Evolutionary conservation across 345 rosid genomes (phyloP).

Genomic region (Arabis alpina): DNA sequence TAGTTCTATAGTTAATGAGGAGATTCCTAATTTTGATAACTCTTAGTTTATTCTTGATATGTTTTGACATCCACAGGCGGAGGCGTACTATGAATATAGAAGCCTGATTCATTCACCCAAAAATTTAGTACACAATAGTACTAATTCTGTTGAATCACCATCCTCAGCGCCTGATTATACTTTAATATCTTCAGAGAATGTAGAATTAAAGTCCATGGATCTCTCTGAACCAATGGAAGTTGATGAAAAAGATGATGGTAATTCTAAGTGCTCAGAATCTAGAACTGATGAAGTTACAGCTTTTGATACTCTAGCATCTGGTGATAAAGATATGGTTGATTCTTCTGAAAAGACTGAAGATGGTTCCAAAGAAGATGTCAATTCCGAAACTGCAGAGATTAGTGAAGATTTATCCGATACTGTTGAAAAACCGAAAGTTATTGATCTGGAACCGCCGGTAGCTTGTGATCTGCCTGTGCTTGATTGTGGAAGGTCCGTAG

Average conservation of each 20-base stretch:
- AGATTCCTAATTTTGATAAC: slow-evolving; percentile 17
- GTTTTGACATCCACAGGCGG: slow-evolving; percentile 37
- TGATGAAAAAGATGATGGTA: slow-evolving; percentile 35
- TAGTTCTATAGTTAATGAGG: slow-evolving; percentile 11
- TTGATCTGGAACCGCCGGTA: slow-evolving; percentile 20
- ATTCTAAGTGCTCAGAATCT: slow-evolving; percentile 30
- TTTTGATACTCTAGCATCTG: slow-evolving; percentile 22
- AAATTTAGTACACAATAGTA: slow-evolving; percentile 24
- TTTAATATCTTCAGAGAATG: slow-evolving; percentile 41
- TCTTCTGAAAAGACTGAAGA: slow-evolving; percentile 26
- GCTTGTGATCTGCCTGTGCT: slow-evolving; percentile 30
- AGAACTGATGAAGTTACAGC: slow-evolving; percentile 31
- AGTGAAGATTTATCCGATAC: slow-evolving; percentile 21
- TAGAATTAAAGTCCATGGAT: slow-evolving; percentile 38
- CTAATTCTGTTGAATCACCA: slow-evolving; percentile 31
- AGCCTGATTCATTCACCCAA: slow-evolving; percentile 32
- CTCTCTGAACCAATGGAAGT: slow-evolving; percentile 31
- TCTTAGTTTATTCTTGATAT: slow-evolving; percentile 23
- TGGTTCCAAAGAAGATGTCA: slow-evolving; percentile 30
- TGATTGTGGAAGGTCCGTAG: slow-evolving; percentile 26
- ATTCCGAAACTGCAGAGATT: slow-evolving; percentile 21
- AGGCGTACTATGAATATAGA: slow-evolving; percentile 41
- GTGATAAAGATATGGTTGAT: slow-evolving; percentile 34
- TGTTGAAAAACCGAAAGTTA: slow-evolving; percentile 13
- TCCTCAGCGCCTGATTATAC: slow-evolving; percentile 28